A percentile compares a stretch with the other conserved stretches of the same genome.
Conservation (phyloP, 805 yeast genomes). For the Candida chauliodis region DNA sequence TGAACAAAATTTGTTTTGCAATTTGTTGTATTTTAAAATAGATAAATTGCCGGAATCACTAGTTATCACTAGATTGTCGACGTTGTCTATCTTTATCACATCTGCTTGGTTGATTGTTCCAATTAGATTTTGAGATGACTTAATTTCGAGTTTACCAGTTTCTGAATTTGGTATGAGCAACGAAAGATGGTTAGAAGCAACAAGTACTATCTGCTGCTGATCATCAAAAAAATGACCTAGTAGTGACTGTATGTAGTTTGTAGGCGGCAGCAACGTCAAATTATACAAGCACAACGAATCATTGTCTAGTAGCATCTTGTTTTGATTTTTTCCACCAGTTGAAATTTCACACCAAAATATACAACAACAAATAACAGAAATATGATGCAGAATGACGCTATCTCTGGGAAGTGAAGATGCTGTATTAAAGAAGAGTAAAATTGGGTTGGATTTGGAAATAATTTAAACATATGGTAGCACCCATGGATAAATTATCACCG, state of each 20-base stretch:
- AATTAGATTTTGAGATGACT: slow-evolving; percentile 47
- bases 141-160: slow-evolving; percentile 50
- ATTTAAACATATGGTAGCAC: too few species aligned
- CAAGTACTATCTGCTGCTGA: slow-evolving; percentile 60
- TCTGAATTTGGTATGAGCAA: slow-evolving; percentile 50
- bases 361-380: too few species aligned
- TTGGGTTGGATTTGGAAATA: too few species aligned
- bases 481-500: too few species aligned
- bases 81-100: background rate
- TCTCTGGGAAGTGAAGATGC: too few species aligned
- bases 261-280: slow-evolving; percentile 63
- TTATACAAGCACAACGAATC: slow-evolving; percentile 56
- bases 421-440: too few species aligned
- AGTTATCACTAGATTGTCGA: slow-evolving; percentile 61
- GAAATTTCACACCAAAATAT: too few species aligned
- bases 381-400: too few species aligned
- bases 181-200: slow-evolving; percentile 52
- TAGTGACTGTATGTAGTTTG: slow-evolving; percentile 51
- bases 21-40: slow-evolving; percentile 44
- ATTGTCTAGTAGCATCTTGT: slow-evolving; percentile 14
- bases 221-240: slow-evolving; percentile 57
- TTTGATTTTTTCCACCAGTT: background rate
- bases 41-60: slow-evolving; percentile 78
- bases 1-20: slow-evolving; percentile 41
- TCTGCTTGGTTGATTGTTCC: slow-evolving; percentile 48